A percentile compares a stretch with the other conserved stretches of the same genome.
Conservation (phyloP, 352 stramenopile genomes). For the Globisporangium orthogonon region DNA sequence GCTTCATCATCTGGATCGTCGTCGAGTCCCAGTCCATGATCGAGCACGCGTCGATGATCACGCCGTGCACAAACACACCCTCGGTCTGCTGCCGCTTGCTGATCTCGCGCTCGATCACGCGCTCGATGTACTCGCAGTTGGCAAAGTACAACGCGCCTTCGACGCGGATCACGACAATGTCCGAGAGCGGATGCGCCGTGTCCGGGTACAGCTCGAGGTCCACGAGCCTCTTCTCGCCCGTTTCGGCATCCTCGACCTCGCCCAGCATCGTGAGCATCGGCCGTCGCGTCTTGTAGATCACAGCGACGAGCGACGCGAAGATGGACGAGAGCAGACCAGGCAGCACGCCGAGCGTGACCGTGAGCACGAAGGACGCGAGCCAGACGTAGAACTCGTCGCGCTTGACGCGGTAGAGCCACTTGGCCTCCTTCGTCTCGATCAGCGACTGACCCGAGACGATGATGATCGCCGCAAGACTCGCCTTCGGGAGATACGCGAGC, state of each 20-base stretch:
- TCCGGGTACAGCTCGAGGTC: conserved; percentile 40
- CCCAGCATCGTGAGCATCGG: conserved; percentile 41
- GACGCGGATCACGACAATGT: conserved; percentile 44
- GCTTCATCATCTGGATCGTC: conserved; percentile 85
- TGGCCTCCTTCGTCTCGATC: conserved; percentile 81
- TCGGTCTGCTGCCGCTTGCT: conserved; percentile 30
- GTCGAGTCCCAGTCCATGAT: conserved; percentile 85
- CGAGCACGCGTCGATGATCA: conserved; percentile 66
- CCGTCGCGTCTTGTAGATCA: conserved; percentile 55
- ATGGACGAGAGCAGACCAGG: conserved; percentile 42
- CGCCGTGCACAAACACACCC: conserved; percentile 36
- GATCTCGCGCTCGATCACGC: conserved; percentile 42
- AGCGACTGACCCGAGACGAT: conserved; percentile 86
- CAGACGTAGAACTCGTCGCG: conserved; percentile 60
- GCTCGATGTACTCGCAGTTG: conserved; percentile 57
- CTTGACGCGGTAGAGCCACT: conserved; percentile 70
- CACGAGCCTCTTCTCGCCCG: conserved; percentile 33
- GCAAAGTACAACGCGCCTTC: conserved; percentile 57
- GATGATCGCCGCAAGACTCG: conserved; percentile 83
- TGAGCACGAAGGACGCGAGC: conserved; percentile 51
- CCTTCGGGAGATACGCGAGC: conserved; percentile 83
- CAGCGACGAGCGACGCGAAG: conserved; percentile 42
- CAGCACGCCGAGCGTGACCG: conserved; percentile 38
- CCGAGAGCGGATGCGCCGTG: conserved; percentile 25
- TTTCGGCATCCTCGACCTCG: conserved; percentile 24